A percentile compares a stretch with the other conserved stretches of the same genome.
Conservation (phyloP, 345 rosid genomes). For the Combretum micranthum region DNA sequence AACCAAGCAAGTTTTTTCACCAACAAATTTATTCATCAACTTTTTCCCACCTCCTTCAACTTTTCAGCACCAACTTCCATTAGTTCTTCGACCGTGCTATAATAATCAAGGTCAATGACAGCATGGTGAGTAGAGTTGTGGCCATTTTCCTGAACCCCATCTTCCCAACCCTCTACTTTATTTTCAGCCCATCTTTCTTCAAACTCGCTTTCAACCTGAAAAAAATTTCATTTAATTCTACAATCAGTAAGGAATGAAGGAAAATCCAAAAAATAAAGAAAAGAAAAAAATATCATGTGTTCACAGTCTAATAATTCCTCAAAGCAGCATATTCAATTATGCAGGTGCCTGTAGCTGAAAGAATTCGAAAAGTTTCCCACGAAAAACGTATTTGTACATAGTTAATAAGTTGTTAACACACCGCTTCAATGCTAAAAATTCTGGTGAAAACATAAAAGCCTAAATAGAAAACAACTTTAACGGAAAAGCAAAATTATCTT, state of each 20-base stretch:
- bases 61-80: constrained; percentile 87
- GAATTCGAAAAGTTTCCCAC: too few relatives aligned
- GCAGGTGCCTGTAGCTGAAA: too few relatives aligned
- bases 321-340: too few relatives aligned
- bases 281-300: not conserved
- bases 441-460: too few relatives aligned
- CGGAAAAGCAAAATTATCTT: too few relatives aligned
- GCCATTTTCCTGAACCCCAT: constrained; percentile 50
- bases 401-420: too few relatives aligned
- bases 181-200: constrained; percentile 66
- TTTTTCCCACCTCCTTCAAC: constrained; percentile 61
- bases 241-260: not conserved
- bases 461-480: too few relatives aligned
- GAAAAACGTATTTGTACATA: too few relatives aligned
- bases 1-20: too few relatives aligned
- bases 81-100: constrained; percentile 83
- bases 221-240: too few relatives aligned
- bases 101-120: constrained; percentile 80
- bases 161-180: constrained; percentile 59
- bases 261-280: not conserved
- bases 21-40: not conserved
- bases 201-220: constrained; percentile 71
- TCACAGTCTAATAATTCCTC: too few relatives aligned
- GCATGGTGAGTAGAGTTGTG: constrained; percentile 30
- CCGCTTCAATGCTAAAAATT: too few relatives aligned